Evolutionary conservation across 495 filamentous ascomycete genomes (phyloP).

Genomic region (Hypoxylon cercidicola): DNA sequence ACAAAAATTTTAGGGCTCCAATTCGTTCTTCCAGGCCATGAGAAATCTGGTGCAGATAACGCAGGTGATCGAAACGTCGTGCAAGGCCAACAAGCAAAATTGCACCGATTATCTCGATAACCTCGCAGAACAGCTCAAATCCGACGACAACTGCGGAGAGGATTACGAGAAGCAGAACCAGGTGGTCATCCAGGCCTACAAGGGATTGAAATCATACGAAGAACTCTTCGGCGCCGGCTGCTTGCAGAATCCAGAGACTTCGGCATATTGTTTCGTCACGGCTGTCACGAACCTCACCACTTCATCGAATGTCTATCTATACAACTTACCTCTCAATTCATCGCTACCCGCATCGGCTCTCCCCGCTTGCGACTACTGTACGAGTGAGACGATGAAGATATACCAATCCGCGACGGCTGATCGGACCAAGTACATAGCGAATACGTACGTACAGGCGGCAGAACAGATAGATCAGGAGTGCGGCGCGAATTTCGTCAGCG

Average conservation of each 20-base stretch:
- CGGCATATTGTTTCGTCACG: constrained; percentile 80
- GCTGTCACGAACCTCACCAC: constrained; percentile 79
- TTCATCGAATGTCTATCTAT: constrained; percentile 76
- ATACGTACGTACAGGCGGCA: constrained; percentile 71
- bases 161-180: constrained; percentile 75
- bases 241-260: constrained; percentile 65
- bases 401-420: constrained; percentile 71
- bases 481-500: constrained; percentile 70
- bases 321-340: constrained; percentile 85
- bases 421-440: constrained; percentile 64
- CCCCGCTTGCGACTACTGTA: constrained; percentile 76
- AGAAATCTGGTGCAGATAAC: constrained; percentile 73
- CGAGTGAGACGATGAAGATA: constrained; percentile 74
- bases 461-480: constrained; percentile 72
- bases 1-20: constrained; percentile 58
- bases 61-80: constrained; percentile 75
- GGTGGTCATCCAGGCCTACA: constrained; percentile 76
- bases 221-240: constrained; percentile 84
- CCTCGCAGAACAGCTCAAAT: constrained; percentile 68
- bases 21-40: constrained; percentile 78
- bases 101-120: constrained; percentile 69
- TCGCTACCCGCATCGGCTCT: constrained; percentile 67
- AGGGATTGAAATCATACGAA: constrained; percentile 75
- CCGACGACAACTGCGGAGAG: constrained; percentile 69
- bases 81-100: constrained; percentile 65